These are phyloP conservation scores for Takashimella tepidaria DNA, from an alignment of 1,284 basidiomycete species.

Conservation along the genomic window DNA sequence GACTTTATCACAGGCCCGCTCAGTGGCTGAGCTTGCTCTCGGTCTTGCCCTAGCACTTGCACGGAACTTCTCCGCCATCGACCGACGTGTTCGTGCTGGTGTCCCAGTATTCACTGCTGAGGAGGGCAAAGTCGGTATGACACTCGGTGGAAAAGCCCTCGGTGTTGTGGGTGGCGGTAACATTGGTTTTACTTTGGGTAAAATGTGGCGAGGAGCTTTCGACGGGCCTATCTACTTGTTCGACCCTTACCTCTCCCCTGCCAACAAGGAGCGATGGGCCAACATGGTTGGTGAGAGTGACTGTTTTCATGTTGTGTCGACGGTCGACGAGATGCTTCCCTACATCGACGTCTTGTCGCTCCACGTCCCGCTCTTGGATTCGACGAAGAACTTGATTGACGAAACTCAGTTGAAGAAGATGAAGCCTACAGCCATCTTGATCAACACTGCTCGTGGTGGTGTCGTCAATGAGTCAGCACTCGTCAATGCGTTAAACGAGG, in stretches of 20 bases:
- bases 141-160: slow-evolving; percentile 10
- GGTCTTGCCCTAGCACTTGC: slow-evolving; percentile 9
- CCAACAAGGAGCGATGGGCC: slow-evolving; percentile 13
- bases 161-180: slow-evolving; percentile 18
- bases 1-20: not conserved
- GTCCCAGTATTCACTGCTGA: not conserved
- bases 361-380: slow-evolving; percentile 20
- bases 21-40: slow-evolving; percentile 13
- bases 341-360: slow-evolving; percentile 20
- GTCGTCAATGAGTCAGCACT: slow-evolving; percentile 28
- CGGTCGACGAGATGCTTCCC: slow-evolving; percentile 17
- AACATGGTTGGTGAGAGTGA: slow-evolving; percentile 17
- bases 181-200: slow-evolving; percentile 15
- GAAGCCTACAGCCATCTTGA: slow-evolving; percentile 21
- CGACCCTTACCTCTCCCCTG: slow-evolving; percentile 14
- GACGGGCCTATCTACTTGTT: slow-evolving; percentile 16
- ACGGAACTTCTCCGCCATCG: slow-evolving; percentile 6
- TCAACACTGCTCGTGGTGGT: slow-evolving; percentile 32
- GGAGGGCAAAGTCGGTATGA: slow-evolving; percentile 7
- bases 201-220: slow-evolving; percentile 22
- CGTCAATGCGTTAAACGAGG: slow-evolving; percentile 14
- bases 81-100: slow-evolving; percentile 3
- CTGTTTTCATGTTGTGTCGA: slow-evolving; percentile 17
- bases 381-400: slow-evolving; percentile 19
- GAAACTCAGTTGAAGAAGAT: slow-evolving; percentile 13